Conservation (phyloP, 768 basidiomycete genomes). For the Infundibulicybe gibba region DNA sequence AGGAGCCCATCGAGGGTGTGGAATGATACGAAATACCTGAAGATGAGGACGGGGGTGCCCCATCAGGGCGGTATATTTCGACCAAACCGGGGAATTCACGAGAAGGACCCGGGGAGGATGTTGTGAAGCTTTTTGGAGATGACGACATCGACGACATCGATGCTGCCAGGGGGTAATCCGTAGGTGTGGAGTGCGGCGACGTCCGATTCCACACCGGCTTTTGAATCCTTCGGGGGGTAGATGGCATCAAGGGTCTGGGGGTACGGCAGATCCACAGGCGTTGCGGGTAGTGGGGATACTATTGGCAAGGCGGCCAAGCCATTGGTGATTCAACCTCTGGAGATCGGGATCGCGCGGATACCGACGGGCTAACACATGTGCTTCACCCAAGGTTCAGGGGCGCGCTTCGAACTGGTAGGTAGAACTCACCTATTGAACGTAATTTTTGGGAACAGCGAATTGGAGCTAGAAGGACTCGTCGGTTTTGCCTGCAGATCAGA, state of each 20-base stretch:
- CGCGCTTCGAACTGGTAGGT: background rate
- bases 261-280: slow-evolving; percentile 22
- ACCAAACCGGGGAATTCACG: background rate
- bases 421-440: background rate
- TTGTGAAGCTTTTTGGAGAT: slow-evolving; percentile 19
- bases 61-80: background rate
- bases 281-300: slow-evolving; percentile 28
- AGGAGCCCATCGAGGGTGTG: too few relatives aligned
- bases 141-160: slow-evolving; percentile 8
- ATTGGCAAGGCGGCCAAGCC: slow-evolving; percentile 25
- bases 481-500: too few relatives aligned
- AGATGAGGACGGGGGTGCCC: slow-evolving; percentile 1
- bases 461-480: background rate
- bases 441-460: background rate
- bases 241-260: background rate
- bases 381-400: background rate
- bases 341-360: slow-evolving; percentile 15
- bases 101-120: slow-evolving; percentile 21
- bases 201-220: background rate
- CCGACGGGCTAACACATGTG: background rate
- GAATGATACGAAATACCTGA: background rate
- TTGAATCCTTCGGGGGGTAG: background rate
- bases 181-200: slow-evolving; percentile 2
- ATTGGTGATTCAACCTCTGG: slow-evolving; percentile 30
- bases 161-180: slow-evolving; percentile 2